phyloP scores from a whole-genome alignment of 2,329 filamentous ascomycete genomes.

The Akanthomyces dipterigenus region DNA sequence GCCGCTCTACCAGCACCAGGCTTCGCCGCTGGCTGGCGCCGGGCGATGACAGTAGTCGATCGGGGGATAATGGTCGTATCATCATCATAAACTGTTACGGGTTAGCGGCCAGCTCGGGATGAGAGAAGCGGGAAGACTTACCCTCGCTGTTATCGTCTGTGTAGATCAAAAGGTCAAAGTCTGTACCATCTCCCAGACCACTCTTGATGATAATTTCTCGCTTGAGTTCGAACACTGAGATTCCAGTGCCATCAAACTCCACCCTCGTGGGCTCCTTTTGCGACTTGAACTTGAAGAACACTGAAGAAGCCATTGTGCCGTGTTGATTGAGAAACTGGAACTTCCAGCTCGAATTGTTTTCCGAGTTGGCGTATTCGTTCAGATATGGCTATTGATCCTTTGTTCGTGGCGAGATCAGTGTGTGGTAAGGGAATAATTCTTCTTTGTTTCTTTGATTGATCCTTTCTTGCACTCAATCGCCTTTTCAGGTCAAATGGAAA shows the following conservation, averaged over 20 bases:
- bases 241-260: slow-evolving; percentile 94
- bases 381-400: not conserved
- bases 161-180: slow-evolving; percentile 93
- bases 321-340: not conserved
- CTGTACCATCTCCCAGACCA: slow-evolving; percentile 87
- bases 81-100: slow-evolving; percentile 77
- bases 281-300: slow-evolving; percentile 99
- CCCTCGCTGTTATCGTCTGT: slow-evolving; percentile 87
- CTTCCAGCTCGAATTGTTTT: not conserved
- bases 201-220: slow-evolving; percentile 96
- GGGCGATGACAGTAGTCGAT: slow-evolving; percentile 87
- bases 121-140: slow-evolving; percentile 38
- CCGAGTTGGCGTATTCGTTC: not conserved
- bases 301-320: slow-evolving; percentile 78
- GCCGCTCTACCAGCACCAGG: slow-evolving; percentile 85
- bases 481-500: slow-evolving; percentile 32
- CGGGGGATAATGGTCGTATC: slow-evolving; percentile 96
- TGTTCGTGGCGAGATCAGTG: slow-evolving; percentile 3
- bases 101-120: slow-evolving; percentile 22
- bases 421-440: slow-evolving; percentile 15
- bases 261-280: slow-evolving; percentile 92
- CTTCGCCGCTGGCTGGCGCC: slow-evolving; percentile 75
- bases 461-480: slow-evolving; percentile 29
- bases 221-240: slow-evolving; percentile 97
- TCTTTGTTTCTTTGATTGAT: slow-evolving; percentile 26